Evolutionary conservation across 2,329 filamentous ascomycete species (phyloP).

Genomic region (Fusarium newnesense): DNA sequence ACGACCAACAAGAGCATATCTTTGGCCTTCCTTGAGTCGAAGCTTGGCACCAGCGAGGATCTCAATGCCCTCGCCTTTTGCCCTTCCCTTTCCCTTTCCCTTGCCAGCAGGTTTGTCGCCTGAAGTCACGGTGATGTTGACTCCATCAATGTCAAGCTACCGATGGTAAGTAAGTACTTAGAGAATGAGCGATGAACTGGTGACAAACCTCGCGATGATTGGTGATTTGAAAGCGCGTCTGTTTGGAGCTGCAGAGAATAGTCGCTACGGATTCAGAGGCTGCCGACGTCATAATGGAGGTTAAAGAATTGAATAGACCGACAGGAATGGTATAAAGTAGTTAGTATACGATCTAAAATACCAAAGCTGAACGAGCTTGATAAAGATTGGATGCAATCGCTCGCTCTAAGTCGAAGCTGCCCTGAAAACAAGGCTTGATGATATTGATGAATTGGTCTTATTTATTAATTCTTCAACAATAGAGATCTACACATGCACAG

Average conservation of each 20-base stretch:
- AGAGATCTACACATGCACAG: not conserved
- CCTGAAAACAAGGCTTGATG: not conserved
- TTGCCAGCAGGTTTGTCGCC: constrained; percentile 58
- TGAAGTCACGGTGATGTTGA: constrained; percentile 73
- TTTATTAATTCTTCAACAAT: not conserved
- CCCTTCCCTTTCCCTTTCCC: constrained; percentile 59
- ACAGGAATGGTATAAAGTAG: not conserved
- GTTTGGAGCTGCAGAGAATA: constrained; percentile 72
- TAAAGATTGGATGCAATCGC: not conserved
- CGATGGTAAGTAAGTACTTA: not conserved
- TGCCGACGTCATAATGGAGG: constrained; percentile 57
- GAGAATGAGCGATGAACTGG: not conserved
- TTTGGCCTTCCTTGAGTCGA: constrained; percentile 75
- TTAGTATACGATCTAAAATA: not conserved
- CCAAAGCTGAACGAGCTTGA: not conserved
- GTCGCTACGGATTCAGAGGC: constrained; percentile 61
- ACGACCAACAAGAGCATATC: constrained; percentile 82
- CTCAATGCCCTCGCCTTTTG: constrained; percentile 64
- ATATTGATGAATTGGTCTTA: not conserved
- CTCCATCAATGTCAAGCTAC: constrained; percentile 76
- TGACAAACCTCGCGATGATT: constrained; percentile 66
- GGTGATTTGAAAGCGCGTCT: constrained; percentile 70
- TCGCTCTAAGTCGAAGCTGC: not conserved
- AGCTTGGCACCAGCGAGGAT: constrained; percentile 77
- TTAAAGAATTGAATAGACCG: not conserved